Evolutionary conservation across 345 rosid species (phyloP), one percentile per base, ranked within the genome.

Genomic region (Salix arbutifolia): DNA sequence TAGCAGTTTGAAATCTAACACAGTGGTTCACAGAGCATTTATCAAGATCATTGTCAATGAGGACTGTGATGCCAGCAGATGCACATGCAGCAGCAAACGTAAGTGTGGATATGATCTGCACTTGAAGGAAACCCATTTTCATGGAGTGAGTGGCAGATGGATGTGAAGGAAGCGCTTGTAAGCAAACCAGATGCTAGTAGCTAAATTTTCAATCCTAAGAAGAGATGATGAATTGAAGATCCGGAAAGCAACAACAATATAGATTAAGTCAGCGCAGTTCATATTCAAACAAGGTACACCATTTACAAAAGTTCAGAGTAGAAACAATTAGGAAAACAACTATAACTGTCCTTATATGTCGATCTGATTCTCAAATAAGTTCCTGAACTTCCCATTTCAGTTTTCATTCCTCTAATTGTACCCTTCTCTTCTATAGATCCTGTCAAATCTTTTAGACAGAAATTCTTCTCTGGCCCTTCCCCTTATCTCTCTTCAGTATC

Each of bases 61-160:
- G 96, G 67, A 91, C 93, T 25, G 96, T 91, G 74, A 91, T 91
- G 73, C 93, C 96, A 0, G 96, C 92, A 23, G 96, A 85, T 17
- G 93, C 92, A 78, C 92, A 91, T 44, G 96, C 96, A 53, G 96
- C 94, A 17, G 96, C 92, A 77, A 87, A 91, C 14, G 81, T 85
- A 56, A 91, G 89, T 14, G 92, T 91, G 70, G 93, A 91, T 65
- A 88, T 88, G 73, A 91, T 84, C 96, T 91, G 90, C 86, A 84
- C 46, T 76, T 40, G 42, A 53, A 11, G 72, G 28, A 79, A 40
- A 13, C 1, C 26, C 13, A 56, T 33, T n/a, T 81, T 35, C 77
- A 89, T 19, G 23, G 8, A 46, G 12, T 73, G 23, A 69, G 76
- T 31, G 14, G 14, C 16, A 9, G 33, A 19, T 48, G 26, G 67